Evolutionary conservation across 2,329 filamentous ascomycete species (phyloP), one percentile per base, ranked within the genome.

Genomic region (Delphinella strobiligena): DNA sequence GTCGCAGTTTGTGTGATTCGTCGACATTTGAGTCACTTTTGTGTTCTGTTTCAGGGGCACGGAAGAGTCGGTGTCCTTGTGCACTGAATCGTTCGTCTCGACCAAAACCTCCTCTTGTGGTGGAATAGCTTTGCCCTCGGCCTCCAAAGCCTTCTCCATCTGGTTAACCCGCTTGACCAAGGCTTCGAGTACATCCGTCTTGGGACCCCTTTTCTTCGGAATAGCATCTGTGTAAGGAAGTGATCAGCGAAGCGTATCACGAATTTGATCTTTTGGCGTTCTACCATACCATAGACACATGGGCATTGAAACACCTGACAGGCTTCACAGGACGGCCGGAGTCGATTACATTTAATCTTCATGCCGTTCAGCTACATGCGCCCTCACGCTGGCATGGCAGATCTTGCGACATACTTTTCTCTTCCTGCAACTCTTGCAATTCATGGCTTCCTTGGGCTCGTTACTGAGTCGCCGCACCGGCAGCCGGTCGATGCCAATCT

Each of bases 361-460:
- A 40, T n/a, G 29, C 15, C 31, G 34, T 40, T 46, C 35, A 45
- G 48, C n/a, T n/a, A n/a, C n/a, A n/a, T n/a, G n/a, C n/a, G n/a
- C n/a, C n/a, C n/a, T n/a, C n/a, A n/a, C n/a, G n/a, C n/a, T n/a
- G n/a, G n/a, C n/a, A n/a, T n/a, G n/a, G n/a, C n/a, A n/a, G n/a
- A n/a, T n/a, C n/a, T n/a, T n/a, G n/a, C n/a, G 5, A 39, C 66
- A 35, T 61, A 89, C 85, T 80, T 93, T 93, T 65, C 86, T 74
- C 63, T 93, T 93, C 51, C 86, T 76, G 67, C 86, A 93, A 41
- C 84, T 91, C 62, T 93, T 93, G 75, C 86, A 93, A 61, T 93
- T 93, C 86, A 93, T 93, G 24, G 82, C 83, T 67, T 93, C 86
- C 53, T 82, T 78, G 31, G 82, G 83, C 59, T 91, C 82, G 52